These are phyloP conservation scores for Pholiota microspora DNA, from an alignment of 768 basidiomycete species.

Conservation along the genomic window DNA sequence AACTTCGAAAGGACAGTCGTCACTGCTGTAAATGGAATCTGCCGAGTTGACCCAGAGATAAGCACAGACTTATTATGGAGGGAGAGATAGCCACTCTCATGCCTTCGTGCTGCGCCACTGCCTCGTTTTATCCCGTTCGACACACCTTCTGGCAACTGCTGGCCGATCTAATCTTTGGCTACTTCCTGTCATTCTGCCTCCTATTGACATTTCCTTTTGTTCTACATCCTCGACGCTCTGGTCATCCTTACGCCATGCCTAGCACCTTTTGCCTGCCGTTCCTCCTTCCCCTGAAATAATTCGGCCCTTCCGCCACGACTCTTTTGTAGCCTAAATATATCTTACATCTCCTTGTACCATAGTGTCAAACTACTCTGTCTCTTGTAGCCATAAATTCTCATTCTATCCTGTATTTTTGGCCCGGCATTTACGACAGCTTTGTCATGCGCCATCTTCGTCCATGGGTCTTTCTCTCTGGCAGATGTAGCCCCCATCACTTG, in stretches of 20 bases:
- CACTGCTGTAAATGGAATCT: constrained; percentile 33
- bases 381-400: constrained; percentile 10
- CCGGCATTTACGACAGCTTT: constrained; percentile 7
- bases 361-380: background rate
- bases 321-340: constrained; percentile 10
- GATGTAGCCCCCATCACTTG: background rate
- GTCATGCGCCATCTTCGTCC: background rate
- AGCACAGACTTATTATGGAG: constrained; percentile 23
- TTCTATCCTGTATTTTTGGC: background rate
- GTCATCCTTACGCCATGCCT: background rate
- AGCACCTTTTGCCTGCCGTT: background rate
- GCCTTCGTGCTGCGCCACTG: background rate
- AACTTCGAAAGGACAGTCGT: constrained; percentile 59
- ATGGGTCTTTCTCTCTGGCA: background rate
- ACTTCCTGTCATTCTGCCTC: background rate
- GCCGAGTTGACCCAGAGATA: constrained; percentile 26
- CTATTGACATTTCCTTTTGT: background rate
- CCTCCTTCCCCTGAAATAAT: background rate
- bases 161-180: constrained; percentile 3
- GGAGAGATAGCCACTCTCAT: constrained; percentile 16
- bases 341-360: constrained; percentile 6
- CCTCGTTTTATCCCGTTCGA: background rate
- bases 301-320: background rate
- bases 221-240: background rate
- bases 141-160: background rate